A percentile compares a stretch with the other conserved stretches of the same genome.
Evolutionary conservation across 345 rosid genomes (phyloP).

Genomic region (Sisymbrium altissimum): DNA sequence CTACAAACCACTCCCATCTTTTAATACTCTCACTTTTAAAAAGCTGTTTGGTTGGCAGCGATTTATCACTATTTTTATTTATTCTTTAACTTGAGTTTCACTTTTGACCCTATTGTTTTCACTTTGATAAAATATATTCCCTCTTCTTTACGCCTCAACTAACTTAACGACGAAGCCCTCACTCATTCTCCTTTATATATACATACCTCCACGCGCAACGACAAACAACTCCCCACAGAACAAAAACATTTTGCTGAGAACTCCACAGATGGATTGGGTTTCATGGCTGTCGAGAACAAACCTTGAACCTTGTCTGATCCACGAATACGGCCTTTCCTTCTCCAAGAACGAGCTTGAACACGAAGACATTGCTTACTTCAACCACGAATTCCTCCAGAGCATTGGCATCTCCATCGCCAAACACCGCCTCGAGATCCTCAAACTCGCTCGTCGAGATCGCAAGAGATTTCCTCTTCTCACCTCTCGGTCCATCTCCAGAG

Average conservation of each 20-base stretch:
- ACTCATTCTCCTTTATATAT: slow-evolving; percentile 5
- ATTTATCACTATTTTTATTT: neutral
- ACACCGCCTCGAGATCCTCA: slow-evolving; percentile 91
- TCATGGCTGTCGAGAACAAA: slow-evolving; percentile 83
- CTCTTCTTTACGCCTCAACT: slow-evolving; percentile 28
- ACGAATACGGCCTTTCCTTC: slow-evolving; percentile 71
- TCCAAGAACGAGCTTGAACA: slow-evolving; percentile 80
- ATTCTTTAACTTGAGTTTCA: neutral
- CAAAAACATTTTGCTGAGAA: neutral
- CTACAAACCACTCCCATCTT: slow-evolving; percentile 20
- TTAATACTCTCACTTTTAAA: neutral
- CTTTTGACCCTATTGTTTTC: slow-evolving; percentile 4
- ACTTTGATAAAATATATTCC: slow-evolving; percentile 7
- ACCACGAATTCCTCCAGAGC: slow-evolving; percentile 96
- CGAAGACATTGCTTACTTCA: slow-evolving; percentile 75
- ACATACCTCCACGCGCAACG: neutral
- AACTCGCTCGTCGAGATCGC: slow-evolving; percentile 63
- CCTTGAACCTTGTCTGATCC: slow-evolving; percentile 68
- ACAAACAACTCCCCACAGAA: neutral
- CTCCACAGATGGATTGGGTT: slow-evolving; percentile 71
- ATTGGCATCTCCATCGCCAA: slow-evolving; percentile 93
- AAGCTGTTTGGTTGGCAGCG: neutral
- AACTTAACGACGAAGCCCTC: slow-evolving; percentile 37
- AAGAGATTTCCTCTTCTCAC: slow-evolving; percentile 10
- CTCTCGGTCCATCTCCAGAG: slow-evolving; percentile 47